Conservation (phyloP, 2,329 filamentous ascomycete species). For the Graphilbum ipis-grandicollis region DNA sequence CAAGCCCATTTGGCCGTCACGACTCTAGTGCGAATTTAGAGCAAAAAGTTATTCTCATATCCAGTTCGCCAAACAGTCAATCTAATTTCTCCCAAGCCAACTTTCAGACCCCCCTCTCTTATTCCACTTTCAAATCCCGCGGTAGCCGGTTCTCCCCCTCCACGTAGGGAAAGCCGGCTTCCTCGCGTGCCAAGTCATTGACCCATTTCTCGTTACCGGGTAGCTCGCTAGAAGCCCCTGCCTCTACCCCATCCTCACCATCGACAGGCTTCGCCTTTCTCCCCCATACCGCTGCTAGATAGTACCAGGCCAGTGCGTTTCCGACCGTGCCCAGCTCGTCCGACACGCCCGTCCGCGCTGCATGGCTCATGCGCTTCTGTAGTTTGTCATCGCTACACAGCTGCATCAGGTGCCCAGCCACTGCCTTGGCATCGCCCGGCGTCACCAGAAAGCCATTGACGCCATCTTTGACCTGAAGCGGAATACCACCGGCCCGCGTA, state of each 20-base stretch:
- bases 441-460: conserved; percentile 61
- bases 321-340: conserved; percentile 73
- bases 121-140: conserved; percentile 22
- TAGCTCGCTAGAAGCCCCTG: background rate
- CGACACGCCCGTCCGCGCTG: conserved; percentile 48
- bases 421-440: conserved; percentile 49
- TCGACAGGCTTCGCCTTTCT: conserved; percentile 28
- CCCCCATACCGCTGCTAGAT: conserved; percentile 50
- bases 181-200: conserved; percentile 54
- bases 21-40: too few relatives aligned
- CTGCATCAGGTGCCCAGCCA: conserved; percentile 47
- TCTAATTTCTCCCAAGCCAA: too few relatives aligned
- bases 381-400: conserved; percentile 49
- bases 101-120: too few relatives aligned
- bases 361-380: conserved; percentile 48
- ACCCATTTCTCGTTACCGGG: conserved; percentile 49
- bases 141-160: conserved; percentile 45
- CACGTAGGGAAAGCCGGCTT: conserved; percentile 40
- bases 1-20: conserved; percentile 5
- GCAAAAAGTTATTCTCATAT: too few relatives aligned
- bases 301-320: conserved; percentile 61
- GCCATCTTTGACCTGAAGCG: conserved; percentile 55
- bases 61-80: too few relatives aligned
- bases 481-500: conserved; percentile 61
- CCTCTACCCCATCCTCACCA: background rate